Percentiles rank a stretch among this genome's conserved stretches.
phyloP scores from a whole-genome alignment of 2,329 filamentous ascomycete species.

The Neophaeococcomyces aloes region DNA sequence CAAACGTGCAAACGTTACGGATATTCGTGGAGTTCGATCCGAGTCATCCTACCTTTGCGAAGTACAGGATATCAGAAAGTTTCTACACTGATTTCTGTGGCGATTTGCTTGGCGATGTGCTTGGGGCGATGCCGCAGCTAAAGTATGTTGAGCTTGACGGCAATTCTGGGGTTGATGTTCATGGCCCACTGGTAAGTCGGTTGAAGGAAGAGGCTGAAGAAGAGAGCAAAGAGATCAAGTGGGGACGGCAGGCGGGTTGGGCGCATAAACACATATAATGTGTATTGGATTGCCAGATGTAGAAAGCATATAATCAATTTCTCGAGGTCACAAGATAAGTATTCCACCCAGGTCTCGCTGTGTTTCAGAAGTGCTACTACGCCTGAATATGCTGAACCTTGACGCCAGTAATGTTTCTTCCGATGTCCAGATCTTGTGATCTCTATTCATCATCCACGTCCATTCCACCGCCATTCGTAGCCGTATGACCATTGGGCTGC shows the following conservation, averaged over 20 bases:
- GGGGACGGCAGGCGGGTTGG: conserved; percentile 33
- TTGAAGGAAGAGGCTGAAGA: conserved; percentile 30
- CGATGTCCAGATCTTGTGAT: background rate
- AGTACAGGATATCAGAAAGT: conserved; percentile 45
- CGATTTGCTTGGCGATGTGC: conserved; percentile 38
- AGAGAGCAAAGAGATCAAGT: conserved; percentile 27
- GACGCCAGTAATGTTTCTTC: conserved; percentile 3
- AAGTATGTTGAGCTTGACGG: conserved; percentile 46
- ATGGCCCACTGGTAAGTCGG: conserved; percentile 42
- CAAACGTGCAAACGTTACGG: conserved; percentile 38
- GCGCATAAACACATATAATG: conserved; percentile 13
- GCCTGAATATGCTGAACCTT: background rate
- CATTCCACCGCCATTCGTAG: conserved; percentile 48
- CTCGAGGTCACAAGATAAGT: too few species aligned
- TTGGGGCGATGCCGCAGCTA: conserved; percentile 38
- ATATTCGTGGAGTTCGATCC: conserved; percentile 51
- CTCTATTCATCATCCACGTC: conserved; percentile 52
- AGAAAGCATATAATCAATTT: too few species aligned
- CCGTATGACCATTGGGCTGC: conserved; percentile 31
- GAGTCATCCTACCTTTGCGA: conserved; percentile 43
- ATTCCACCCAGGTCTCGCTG: too few species aligned
- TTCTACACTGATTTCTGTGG: conserved; percentile 50
- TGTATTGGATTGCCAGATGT: too few species aligned
- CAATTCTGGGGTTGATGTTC: conserved; percentile 42
- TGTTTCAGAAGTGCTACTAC: background rate